Conservation (phyloP, 2,329 filamentous ascomycete genomes). For the Fusarium nygamai region DNA sequence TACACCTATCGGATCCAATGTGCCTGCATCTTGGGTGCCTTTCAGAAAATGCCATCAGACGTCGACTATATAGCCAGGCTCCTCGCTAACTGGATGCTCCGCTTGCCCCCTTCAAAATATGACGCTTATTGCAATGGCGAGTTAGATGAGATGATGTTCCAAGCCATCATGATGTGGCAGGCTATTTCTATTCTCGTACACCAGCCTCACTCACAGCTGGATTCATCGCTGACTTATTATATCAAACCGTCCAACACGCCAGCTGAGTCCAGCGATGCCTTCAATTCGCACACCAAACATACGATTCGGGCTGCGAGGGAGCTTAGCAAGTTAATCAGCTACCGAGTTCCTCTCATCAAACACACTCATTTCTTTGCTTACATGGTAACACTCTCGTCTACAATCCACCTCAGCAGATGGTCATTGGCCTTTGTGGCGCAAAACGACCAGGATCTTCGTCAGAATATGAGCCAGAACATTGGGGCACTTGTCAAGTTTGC, state of each 20-base stretch:
- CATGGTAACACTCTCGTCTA: slow-evolving; percentile 7
- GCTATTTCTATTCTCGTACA: background rate
- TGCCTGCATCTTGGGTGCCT: background rate
- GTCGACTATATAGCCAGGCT: background rate
- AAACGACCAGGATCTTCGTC: background rate
- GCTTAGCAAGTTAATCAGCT: background rate
- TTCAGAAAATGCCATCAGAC: background rate
- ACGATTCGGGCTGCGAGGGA: background rate
- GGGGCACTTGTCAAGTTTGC: background rate
- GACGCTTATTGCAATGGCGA: background rate
- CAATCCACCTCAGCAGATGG: slow-evolving; percentile 9
- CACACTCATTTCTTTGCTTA: slow-evolving; percentile 7
- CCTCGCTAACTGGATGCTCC: slow-evolving; percentile 5
- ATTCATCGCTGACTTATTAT: background rate
- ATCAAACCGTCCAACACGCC: background rate
- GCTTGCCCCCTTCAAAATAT: background rate
- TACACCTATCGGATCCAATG: slow-evolving; percentile 4
- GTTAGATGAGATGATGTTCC: slow-evolving; percentile 5
- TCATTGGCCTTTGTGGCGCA: background rate
- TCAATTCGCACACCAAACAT: background rate
- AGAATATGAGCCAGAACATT: background rate
- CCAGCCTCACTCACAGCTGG: slow-evolving; percentile 1
- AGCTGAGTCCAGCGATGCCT: background rate
- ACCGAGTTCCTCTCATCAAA: background rate
- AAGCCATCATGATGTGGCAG: slow-evolving; percentile 10